Evolutionary conservation across 345 rosid genomes (phyloP).

Genomic region (Atalantia buxifolia): DNA sequence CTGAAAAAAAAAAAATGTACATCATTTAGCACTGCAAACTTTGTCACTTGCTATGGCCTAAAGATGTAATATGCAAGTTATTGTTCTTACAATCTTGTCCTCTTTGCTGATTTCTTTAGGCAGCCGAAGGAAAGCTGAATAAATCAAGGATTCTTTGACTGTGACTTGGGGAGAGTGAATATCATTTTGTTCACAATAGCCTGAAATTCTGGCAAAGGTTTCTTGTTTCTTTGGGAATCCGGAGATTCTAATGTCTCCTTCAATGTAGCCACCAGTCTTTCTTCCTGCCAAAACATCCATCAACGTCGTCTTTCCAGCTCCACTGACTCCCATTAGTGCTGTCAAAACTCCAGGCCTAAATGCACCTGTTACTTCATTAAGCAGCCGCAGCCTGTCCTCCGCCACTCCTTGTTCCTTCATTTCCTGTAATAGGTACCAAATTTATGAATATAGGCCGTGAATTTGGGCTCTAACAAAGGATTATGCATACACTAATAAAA

Average conservation of each 20-base stretch:
- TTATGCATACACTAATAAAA: not conserved
- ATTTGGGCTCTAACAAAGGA: not conserved
- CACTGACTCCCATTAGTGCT: constrained; percentile 96
- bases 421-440: constrained; percentile 47
- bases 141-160: constrained; percentile 73
- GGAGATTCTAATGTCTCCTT: constrained; percentile 81
- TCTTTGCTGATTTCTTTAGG: constrained; percentile 64
- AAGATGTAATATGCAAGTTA: not conserved
- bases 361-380: constrained; percentile 70
- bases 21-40: not conserved
- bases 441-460: not conserved
- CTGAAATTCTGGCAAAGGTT: constrained; percentile 93
- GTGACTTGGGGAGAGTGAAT: constrained; percentile 95
- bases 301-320: constrained; percentile 96
- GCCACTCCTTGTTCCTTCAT: constrained; percentile 79
- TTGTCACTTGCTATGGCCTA: not conserved
- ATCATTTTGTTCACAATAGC: constrained; percentile 87
- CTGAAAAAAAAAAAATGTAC: constrained; percentile 19
- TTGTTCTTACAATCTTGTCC: constrained; percentile 64
- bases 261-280: constrained; percentile 85
- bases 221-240: constrained; percentile 84
- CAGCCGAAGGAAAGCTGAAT: constrained; percentile 86
- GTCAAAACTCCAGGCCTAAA: constrained; percentile 93
- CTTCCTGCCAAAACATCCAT: constrained; percentile 98
- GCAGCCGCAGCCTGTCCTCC: constrained; percentile 68